A percentile compares a stretch with the other conserved stretches of the same genome.
Conservation (phyloP, 2,329 filamentous ascomycete genomes). For the Pseudogymnoascus sp. region DNA sequence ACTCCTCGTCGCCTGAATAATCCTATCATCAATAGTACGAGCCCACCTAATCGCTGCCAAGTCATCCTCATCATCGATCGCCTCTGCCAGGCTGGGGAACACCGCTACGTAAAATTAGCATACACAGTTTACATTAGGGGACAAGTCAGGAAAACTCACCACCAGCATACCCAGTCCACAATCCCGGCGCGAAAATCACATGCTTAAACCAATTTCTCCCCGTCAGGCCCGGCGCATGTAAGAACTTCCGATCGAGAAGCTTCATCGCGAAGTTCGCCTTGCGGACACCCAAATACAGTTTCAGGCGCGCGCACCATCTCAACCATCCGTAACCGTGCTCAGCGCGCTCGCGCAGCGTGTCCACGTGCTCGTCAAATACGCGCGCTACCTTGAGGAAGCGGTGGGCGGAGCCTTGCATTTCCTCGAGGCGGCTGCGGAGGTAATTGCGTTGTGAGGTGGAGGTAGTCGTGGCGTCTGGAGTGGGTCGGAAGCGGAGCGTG, state of each 20-base stretch:
- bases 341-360: conserved; percentile 33
- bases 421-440: conserved; percentile 22
- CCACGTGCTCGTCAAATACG: conserved; percentile 21
- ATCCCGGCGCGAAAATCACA: conserved; percentile 81
- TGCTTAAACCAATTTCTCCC: conserved; percentile 86
- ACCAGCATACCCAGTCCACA: conserved; percentile 87
- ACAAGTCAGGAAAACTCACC: conserved; percentile 53
- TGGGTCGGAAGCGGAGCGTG: neutral
- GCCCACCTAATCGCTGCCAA: conserved; percentile 51
- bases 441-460: conserved; percentile 11
- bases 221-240: conserved; percentile 70
- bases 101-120: conserved; percentile 37
- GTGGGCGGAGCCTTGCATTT: conserved; percentile 6
- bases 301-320: conserved; percentile 60
- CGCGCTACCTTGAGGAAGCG: conserved; percentile 21
- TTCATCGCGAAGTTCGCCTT: conserved; percentile 76
- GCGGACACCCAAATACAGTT: conserved; percentile 54
- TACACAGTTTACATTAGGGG: conserved; percentile 17
- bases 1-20: conserved; percentile 39
- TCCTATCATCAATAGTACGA: conserved; percentile 45
- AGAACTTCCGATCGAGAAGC: conserved; percentile 68
- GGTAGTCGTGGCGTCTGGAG: neutral
- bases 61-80: conserved; percentile 52
- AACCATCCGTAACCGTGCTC: conserved; percentile 63
- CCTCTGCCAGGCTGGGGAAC: conserved; percentile 54